phyloP scores from a whole-genome alignment of 352 stramenopile genomes.

The Phytophthora parvispora region DNA sequence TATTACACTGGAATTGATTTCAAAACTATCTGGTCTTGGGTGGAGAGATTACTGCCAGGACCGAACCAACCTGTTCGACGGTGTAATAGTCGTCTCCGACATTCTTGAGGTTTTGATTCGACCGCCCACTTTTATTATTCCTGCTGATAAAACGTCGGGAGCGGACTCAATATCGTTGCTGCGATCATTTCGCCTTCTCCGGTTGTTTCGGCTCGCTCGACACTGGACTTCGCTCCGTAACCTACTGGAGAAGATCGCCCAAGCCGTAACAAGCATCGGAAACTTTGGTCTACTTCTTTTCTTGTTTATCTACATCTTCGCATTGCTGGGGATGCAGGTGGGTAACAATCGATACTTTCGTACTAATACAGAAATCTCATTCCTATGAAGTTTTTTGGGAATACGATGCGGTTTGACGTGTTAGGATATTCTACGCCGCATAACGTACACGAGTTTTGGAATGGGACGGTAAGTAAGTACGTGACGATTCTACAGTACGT shows the following conservation, averaged over 20 bases:
- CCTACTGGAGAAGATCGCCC: slow-evolving; percentile 87
- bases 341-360: too few relatives aligned
- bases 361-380: too few relatives aligned
- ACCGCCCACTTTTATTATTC: slow-evolving; percentile 62
- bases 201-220: slow-evolving; percentile 95
- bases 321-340: slow-evolving; percentile 87
- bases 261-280: slow-evolving; percentile 89
- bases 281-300: slow-evolving; percentile 95
- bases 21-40: slow-evolving; percentile 87
- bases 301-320: slow-evolving; percentile 96
- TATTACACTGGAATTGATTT: slow-evolving; percentile 64
- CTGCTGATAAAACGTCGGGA: slow-evolving; percentile 26
- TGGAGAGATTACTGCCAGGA: slow-evolving; percentile 66
- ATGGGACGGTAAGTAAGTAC: slow-evolving; percentile 34
- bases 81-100: slow-evolving; percentile 72
- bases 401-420: slow-evolving; percentile 1
- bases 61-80: slow-evolving; percentile 85
- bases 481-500: too few relatives aligned
- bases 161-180: slow-evolving; percentile 75
- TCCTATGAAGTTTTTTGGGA: neutral
- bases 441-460: slow-evolving; percentile 56
- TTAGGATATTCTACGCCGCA: neutral
- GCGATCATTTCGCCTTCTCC: slow-evolving; percentile 89
- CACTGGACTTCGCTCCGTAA: slow-evolving; percentile 91
- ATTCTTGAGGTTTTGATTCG: slow-evolving; percentile 65